These are phyloP conservation scores for Neoboletus brunneissimus DNA, from an alignment of 768 basidiomycete genomes.

Conservation along the genomic window DNA sequence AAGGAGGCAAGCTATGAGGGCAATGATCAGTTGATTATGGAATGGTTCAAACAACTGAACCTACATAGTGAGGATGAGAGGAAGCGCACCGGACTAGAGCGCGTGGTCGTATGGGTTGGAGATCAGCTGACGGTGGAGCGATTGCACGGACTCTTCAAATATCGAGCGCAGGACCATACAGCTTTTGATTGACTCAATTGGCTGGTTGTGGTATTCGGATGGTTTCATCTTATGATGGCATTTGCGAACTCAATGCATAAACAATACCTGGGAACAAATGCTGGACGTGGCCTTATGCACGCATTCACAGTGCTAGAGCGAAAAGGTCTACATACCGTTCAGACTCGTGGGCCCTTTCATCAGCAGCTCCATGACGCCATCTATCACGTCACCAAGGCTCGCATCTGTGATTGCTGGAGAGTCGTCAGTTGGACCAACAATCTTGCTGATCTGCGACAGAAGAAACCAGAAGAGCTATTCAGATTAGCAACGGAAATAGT, in stretches of 20 bases:
- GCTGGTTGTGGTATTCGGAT: too few species aligned
- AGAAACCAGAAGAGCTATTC: not conserved
- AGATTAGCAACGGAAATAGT: not conserved
- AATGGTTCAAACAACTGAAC: too few species aligned
- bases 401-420: not conserved
- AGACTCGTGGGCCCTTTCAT: not conserved
- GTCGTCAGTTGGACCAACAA: not conserved
- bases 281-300: not conserved
- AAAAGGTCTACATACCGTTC: not conserved
- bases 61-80: slow-evolving; percentile 22
- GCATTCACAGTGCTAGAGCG: not conserved
- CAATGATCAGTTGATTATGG: slow-evolving; percentile 27
- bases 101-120: slow-evolving; percentile 34
- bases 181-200: too few species aligned
- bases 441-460: not conserved
- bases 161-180: not conserved
- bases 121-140: slow-evolving; percentile 40
- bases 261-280: too few species aligned
- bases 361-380: slow-evolving; percentile 1
- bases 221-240: too few species aligned
- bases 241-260: too few species aligned
- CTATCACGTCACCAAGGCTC: not conserved
- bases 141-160: slow-evolving; percentile 35
- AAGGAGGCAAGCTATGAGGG: slow-evolving; percentile 42
- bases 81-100: slow-evolving; percentile 17